A percentile compares a stretch with the other conserved stretches of the same genome.
These are phyloP conservation scores for Cryptosporidium ryanae DNA, from an alignment of 169 alveolate genomes.

Conservation along the genomic window DNA sequence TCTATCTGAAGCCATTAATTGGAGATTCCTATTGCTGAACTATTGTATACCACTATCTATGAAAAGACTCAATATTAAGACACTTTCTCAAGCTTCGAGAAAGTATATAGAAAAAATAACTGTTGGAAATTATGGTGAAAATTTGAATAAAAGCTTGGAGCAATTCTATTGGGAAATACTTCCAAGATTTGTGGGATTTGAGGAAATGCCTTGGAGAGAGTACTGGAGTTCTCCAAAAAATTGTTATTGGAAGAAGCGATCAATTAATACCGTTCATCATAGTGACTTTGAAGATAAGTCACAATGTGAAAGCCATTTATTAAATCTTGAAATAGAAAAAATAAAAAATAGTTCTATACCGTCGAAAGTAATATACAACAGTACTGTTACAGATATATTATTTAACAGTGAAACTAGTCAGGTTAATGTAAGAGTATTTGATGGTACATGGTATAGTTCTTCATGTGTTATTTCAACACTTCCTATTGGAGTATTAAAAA, in stretches of 20 bases:
- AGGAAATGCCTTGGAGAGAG: slow-evolving; percentile 70
- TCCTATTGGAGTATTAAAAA: slow-evolving; percentile 61
- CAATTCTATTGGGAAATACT: slow-evolving; percentile 71
- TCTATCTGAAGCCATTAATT: slow-evolving; percentile 27
- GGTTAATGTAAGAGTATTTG: slow-evolving; percentile 46
- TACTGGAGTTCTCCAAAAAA: slow-evolving; percentile 67
- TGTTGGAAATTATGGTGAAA: slow-evolving; percentile 65
- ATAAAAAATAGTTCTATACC: slow-evolving; percentile 10
- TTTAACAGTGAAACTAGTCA: slow-evolving; percentile 64
- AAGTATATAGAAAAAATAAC: slow-evolving; percentile 50
- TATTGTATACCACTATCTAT: slow-evolving; percentile 52
- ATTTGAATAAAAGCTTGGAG: slow-evolving; percentile 26
- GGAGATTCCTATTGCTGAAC: slow-evolving; percentile 58
- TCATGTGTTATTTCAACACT: slow-evolving; percentile 59
- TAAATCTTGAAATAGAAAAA: slow-evolving; percentile 34
- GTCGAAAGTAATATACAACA: background rate
- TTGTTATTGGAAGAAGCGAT: background rate
- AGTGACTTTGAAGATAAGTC: background rate
- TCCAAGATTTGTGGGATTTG: slow-evolving; percentile 72
- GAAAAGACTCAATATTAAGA: slow-evolving; percentile 54
- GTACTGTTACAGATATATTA: slow-evolving; percentile 42
- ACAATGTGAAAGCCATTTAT: slow-evolving; percentile 27
- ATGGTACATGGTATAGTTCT: slow-evolving; percentile 72
- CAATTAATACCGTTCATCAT: slow-evolving; percentile 5
- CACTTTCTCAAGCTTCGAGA: slow-evolving; percentile 17